Percentiles rank a stretch among this genome's conserved stretches.
These are phyloP conservation scores for Globisporangium lucens DNA, from an alignment of 352 stramenopile genomes.

Conservation along the genomic window DNA sequence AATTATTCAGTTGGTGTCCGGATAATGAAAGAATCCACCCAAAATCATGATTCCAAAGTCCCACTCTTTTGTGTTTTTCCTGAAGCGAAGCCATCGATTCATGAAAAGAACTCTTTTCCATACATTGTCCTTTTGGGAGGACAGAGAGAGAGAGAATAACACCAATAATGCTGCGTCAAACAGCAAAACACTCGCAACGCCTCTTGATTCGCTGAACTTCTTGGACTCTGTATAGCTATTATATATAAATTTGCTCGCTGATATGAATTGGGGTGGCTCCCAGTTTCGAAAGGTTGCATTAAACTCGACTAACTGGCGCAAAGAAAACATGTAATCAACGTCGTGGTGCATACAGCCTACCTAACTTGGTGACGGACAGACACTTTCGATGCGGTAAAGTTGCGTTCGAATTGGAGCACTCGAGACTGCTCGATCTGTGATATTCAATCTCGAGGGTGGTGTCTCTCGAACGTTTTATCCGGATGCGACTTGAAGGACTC, in stretches of 20 bases:
- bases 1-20: neutral
- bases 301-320: neutral
- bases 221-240: neutral
- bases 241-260: neutral
- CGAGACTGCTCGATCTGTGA: neutral
- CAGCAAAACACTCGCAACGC: too few relatives aligned
- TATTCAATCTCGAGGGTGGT: neutral
- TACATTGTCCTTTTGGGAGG: too few relatives aligned
- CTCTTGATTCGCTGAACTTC: neutral
- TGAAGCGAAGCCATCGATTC: constrained; percentile 2
- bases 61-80: constrained; percentile 1
- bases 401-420: neutral
- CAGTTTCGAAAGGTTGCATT: neutral
- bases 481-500: neutral
- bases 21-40: constrained; percentile 7
- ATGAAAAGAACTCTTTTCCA: constrained; percentile 3
- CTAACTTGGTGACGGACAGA: neutral
- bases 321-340: neutral
- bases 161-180: too few relatives aligned
- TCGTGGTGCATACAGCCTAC: neutral
- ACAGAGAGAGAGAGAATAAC: neutral
- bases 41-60: neutral
- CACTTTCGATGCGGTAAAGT: neutral
- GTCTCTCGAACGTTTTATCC: neutral
- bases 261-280: neutral